Percentiles rank a stretch among this genome's conserved stretches.
Conservation (phyloP, 129 eudicot species). For the Centaurea solstitialis region DNA sequence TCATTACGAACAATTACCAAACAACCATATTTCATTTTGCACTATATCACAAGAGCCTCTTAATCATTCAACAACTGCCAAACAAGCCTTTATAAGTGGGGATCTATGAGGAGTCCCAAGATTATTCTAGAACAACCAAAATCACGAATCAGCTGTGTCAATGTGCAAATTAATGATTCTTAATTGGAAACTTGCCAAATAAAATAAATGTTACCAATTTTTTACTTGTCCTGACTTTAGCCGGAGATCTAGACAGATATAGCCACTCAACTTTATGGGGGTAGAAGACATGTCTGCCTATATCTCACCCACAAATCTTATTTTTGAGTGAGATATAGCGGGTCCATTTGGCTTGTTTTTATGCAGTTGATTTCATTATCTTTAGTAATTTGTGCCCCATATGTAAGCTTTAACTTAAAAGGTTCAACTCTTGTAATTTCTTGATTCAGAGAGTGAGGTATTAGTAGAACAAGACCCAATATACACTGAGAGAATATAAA, state of each 20-base stretch:
- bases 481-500: constrained; percentile 40
- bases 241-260: not conserved
- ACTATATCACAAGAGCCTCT: no score
- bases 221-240: no score
- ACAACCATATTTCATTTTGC: no score
- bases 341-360: not conserved
- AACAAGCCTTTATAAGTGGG: no score
- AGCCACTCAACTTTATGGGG: not conserved
- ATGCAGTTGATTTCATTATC: not conserved
- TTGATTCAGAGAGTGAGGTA: constrained; percentile 28
- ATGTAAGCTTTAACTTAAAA: constrained; percentile 11
- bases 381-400: not conserved
- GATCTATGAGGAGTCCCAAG: no score
- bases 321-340: not conserved
- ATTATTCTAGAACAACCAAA: no score
- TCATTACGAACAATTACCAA: no score
- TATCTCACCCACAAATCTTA: not conserved
- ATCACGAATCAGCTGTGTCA: no score
- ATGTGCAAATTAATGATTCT: not conserved
- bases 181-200: not conserved
- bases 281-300: not conserved
- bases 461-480: constrained; percentile 29
- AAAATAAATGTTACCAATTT: not conserved
- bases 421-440: not conserved
- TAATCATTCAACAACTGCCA: no score